Evolutionary conservation across 78 protist species (phyloP), one percentile per base, ranked within the genome.

Genomic region (Tieghemostelium lacteum): DNA sequence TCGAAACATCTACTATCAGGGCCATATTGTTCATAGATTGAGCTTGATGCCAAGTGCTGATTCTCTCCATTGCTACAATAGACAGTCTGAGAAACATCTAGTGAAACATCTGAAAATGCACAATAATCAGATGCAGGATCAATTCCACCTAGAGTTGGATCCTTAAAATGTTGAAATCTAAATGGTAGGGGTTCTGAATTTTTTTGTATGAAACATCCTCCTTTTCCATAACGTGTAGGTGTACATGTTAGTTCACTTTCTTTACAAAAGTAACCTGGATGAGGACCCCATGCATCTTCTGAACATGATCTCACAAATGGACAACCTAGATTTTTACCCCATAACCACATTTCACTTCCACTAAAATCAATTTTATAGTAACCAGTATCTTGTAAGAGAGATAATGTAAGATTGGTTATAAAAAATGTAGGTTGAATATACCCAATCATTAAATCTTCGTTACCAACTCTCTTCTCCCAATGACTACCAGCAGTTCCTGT

Each of bases 401-500:
- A 61, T 10, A 74, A 39, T 12, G 85, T 74, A 17, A 74, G 28
- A n/a, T 60, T 60, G 55, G 85, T 40, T 5, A 74, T 22, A n/a
- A 69, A 69, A 2, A 5, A 33, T 5, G 2, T 6, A 20, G 69
- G 70, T 36, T 42, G 69, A 40, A 63, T 69, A 24, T 31, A 74
- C 2, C 85, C 85, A 19, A 74, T 28, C 85, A 74, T 74, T 26
- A 60, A 20, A 24, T 74, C 85, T 63, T 74, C 85, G 5, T 69
- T 69, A 37, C 55, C 57, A 10, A 54, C 8, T 3, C 65, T 74
- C 3, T 39, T 63, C 29, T 74, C 60, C 85, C 85, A 74, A 58
- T 74, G 85, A 58, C 85, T 74, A 22, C 93, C 87, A 26, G 55
- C 67, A 31, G 95, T 85, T 2, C 88, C 86, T 14, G 54, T 20